These are phyloP conservation scores for Arachnopeziza araneosa DNA, from an alignment of 2,329 filamentous ascomycete genomes.

Conservation along the genomic window DNA sequence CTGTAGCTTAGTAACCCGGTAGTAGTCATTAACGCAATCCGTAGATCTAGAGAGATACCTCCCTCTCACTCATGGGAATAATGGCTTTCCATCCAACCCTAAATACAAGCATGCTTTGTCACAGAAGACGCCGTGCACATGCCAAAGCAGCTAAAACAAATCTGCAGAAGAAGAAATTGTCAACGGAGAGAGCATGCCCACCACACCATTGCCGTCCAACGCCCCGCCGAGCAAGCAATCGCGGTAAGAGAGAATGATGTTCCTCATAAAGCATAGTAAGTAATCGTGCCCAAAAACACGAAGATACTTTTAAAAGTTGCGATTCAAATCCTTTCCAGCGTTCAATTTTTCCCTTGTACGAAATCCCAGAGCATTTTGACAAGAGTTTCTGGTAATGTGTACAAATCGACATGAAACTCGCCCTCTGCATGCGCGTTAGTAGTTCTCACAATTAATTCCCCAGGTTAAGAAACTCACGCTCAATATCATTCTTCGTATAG, in stretches of 20 bases:
- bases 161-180: not conserved
- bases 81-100: not conserved
- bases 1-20: not conserved
- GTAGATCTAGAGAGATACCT: not conserved
- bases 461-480: slow-evolving; percentile 56
- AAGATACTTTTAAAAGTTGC: not conserved
- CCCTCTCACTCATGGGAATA: not conserved
- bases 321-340: not conserved
- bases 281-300: not conserved
- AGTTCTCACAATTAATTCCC: not conserved
- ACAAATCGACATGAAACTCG: slow-evolving; percentile 97
- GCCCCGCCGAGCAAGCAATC: not conserved
- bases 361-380: slow-evolving; percentile 97
- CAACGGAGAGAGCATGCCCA: not conserved
- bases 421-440: slow-evolving; percentile 54
- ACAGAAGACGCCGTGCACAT: not conserved
- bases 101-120: not conserved
- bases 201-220: not conserved
- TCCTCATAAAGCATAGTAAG: not conserved
- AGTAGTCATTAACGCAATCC: not conserved
- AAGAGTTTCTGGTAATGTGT: slow-evolving; percentile 86
- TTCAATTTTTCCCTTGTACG: slow-evolving; percentile 31
- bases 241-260: not conserved
- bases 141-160: not conserved
- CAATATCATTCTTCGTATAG: slow-evolving; percentile 95